These are phyloP conservation scores for Cetraspora pellucida DNA, from an alignment of 192 early-diverging fungal species.

Conservation along the genomic window DNA sequence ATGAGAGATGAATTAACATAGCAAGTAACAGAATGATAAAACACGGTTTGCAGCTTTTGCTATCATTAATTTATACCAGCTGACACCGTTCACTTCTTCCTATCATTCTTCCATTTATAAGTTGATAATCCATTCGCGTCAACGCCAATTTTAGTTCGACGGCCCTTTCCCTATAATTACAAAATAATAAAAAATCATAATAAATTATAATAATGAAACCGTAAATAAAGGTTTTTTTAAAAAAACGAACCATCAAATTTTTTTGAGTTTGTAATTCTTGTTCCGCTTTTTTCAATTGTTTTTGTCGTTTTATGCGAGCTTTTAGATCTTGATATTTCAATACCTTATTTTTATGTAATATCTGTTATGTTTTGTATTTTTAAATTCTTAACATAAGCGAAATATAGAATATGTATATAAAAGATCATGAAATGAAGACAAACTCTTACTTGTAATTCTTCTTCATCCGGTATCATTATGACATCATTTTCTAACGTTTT, in stretches of 20 bases:
- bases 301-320: slow-evolving; percentile 76
- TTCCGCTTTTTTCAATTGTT: slow-evolving; percentile 68
- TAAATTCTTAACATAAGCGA: slow-evolving; percentile 4
- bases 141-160: slow-evolving; percentile 76
- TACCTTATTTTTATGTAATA: slow-evolving; percentile 55
- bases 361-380: slow-evolving; percentile 48
- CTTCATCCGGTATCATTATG: slow-evolving; percentile 42
- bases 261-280: slow-evolving; percentile 80
- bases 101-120: slow-evolving; percentile 92
- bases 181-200: neutral
- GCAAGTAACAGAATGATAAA: neutral
- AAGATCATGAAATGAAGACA: neutral
- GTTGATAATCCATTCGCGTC: slow-evolving; percentile 79
- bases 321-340: slow-evolving; percentile 65
- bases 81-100: slow-evolving; percentile 70
- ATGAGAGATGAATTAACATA: neutral
- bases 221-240: slow-evolving; percentile 8
- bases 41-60: neutral
- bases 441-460: slow-evolving; percentile 6
- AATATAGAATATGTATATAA: neutral
- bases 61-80: neutral
- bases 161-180: slow-evolving; percentile 68
- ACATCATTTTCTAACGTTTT: slow-evolving; percentile 55
- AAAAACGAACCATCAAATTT: slow-evolving; percentile 62
- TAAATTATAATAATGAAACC: neutral